A percentile compares a stretch with the other conserved stretches of the same genome.
Evolutionary conservation across 2,329 filamentous ascomycete genomes (phyloP).

Genomic region (Lasiodiplodia sp.): DNA sequence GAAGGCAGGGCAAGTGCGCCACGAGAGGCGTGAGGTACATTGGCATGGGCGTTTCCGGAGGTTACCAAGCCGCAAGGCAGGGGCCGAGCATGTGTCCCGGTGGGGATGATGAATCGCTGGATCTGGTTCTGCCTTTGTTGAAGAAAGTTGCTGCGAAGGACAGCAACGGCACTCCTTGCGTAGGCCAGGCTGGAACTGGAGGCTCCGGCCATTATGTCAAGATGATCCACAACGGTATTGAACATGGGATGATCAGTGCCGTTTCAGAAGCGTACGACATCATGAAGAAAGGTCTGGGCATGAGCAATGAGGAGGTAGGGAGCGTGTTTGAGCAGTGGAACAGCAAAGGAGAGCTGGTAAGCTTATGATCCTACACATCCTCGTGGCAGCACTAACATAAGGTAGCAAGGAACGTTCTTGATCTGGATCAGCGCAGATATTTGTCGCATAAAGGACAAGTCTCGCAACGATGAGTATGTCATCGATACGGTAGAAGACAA

Average conservation of each 20-base stretch:
- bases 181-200: conserved; percentile 65
- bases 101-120: conserved; percentile 64
- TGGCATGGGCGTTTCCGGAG: conserved; percentile 72
- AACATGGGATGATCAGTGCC: conserved; percentile 73
- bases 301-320: conserved; percentile 67
- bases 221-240: conserved; percentile 79
- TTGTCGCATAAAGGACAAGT: conserved; percentile 57
- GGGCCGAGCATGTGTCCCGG: conserved; percentile 74
- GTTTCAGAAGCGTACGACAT: conserved; percentile 71
- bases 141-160: conserved; percentile 69
- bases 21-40: conserved; percentile 69
- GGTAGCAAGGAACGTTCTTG: conserved; percentile 64
- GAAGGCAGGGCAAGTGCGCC: conserved; percentile 65
- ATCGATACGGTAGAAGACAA: conserved; percentile 71
- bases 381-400: background rate
- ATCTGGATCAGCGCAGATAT: conserved; percentile 69
- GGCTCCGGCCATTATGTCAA: conserved; percentile 76
- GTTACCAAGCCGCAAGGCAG: conserved; percentile 70
- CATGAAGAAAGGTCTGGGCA: conserved; percentile 63
- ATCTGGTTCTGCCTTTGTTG: conserved; percentile 67
- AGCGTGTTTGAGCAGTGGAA: conserved; percentile 69
- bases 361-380: conserved; percentile 7
- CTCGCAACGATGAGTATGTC: conserved; percentile 54
- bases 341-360: conserved; percentile 61
- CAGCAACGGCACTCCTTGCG: conserved; percentile 64